Base-by-base conservation (phyloP, 73 alveolate species). In the Tetrahymena malaccensis region DNA sequence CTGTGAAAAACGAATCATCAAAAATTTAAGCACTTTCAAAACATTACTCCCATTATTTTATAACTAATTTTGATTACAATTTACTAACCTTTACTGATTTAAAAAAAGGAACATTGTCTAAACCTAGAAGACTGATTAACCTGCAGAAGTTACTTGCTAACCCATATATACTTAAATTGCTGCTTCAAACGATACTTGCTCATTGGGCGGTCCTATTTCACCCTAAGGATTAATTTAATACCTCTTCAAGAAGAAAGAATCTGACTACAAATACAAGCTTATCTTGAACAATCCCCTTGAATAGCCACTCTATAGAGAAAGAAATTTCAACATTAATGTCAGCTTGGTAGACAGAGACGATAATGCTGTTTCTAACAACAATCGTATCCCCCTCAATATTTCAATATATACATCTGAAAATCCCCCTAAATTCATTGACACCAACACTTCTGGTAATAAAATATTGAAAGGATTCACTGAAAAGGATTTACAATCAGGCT, bases 381-480 rank as follows among this genome's bases (percentile, higher is more conserved):
- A 70, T 70, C 89, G 89, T 70, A 70, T 70, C 8, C 89, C 89
- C 19, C 89, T 70, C 34, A 70, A 70, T n/a, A 70, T 70, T 70
- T 70, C 89, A 17, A 70, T 70, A 11, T 70, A 70, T 34, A 94
- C 96, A 9, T 43, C 96, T 13, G 96, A 94, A 94, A 94, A 58
- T 55, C 96, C 96, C 44, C 96, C 96, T 3, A 94, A 94, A 55
- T 50, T 70, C 35, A 34, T 94, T 25, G 93, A 43, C 10, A 94
- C 70, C 8, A 94, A 70, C 35, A 94, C 95, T 34, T 57, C 96
- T 16, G 96, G 96, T 1, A 94, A 94, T 25, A 94, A 94, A 70
- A 94, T 94, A 94, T 70, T 94, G 95, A 94, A 94, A 31, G 96
- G 96, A 34, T 70, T 43, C 55, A 35, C 93, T 35, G 96, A 94